Percentiles rank a stretch among this genome's conserved stretches.
Evolutionary conservation across 352 stramenopile species (phyloP).

Genomic region (Pythium guiyangense): DNA sequence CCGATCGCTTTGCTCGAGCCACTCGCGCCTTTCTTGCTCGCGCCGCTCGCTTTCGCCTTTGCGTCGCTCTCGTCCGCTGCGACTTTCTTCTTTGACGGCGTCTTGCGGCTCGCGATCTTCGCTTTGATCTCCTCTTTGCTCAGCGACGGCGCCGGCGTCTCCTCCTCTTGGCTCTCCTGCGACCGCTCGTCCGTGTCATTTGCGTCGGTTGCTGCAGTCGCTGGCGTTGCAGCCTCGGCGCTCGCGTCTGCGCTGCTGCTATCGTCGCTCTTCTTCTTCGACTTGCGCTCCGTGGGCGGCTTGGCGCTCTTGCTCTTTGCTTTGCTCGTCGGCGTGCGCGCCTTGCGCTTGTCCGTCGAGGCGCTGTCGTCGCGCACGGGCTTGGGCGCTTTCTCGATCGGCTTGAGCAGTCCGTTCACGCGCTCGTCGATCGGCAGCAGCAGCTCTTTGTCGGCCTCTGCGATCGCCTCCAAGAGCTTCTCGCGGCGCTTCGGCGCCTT

Average conservation of each 20-base stretch:
- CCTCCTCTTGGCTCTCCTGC: constrained; percentile 21
- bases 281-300: constrained; percentile 7
- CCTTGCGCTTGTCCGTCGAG: constrained; percentile 35
- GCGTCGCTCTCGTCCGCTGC: constrained; percentile 15
- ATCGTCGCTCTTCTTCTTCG: constrained; percentile 22
- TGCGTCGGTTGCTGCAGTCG: constrained; percentile 3
- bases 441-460: constrained; percentile 64
- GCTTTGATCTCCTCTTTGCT: constrained; percentile 80
- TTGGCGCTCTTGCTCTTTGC: constrained; percentile 30
- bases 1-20: constrained; percentile 19
- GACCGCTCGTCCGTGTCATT: constrained; percentile 10
- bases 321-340: constrained; percentile 31
- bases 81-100: constrained; percentile 57
- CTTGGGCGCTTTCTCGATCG: constrained; percentile 13
- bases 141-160: constrained; percentile 27
- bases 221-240: neutral
- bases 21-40: constrained; percentile 36
- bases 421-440: constrained; percentile 48
- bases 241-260: constrained; percentile 15
- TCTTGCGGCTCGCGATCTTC: constrained; percentile 66
- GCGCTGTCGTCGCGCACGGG: neutral
- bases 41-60: constrained; percentile 17
- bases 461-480: constrained; percentile 64
- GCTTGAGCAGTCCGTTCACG: constrained; percentile 54
- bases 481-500: constrained; percentile 69